A percentile compares a stretch with the other conserved stretches of the same genome.
phyloP scores from a whole-genome alignment of 164 flowering plant genomes.

The Berberis thunbergii region DNA sequence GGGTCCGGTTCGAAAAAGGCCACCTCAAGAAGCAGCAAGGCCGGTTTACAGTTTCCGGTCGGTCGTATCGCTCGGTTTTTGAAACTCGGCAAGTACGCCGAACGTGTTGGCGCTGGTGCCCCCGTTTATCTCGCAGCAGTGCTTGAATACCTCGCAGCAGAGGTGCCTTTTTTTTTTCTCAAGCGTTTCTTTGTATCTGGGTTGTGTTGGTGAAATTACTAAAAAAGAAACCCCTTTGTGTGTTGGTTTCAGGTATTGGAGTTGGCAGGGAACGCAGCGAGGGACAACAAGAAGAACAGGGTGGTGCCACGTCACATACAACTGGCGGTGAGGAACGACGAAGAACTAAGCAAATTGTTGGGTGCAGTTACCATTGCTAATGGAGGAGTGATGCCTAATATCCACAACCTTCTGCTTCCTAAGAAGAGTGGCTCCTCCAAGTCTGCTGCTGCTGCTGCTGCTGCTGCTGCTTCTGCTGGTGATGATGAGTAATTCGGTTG shows the following conservation, averaged over 20 bases:
- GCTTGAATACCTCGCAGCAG: conserved; percentile 70
- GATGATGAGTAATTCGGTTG: not conserved
- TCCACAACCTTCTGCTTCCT: conserved; percentile 70
- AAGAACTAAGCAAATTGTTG: conserved; percentile 74
- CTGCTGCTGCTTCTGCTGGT: not conserved
- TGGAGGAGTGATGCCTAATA: conserved; percentile 92
- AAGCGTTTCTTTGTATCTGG: not conserved
- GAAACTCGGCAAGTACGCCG: conserved; percentile 73
- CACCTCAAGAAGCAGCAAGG: conserved; percentile 51
- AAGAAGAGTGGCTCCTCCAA: conserved; percentile 35
- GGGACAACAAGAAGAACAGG: conserved; percentile 73
- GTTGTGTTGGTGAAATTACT: not conserved
- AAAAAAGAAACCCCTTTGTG: not conserved
- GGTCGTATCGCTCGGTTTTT: conserved; percentile 69
- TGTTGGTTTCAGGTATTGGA: conserved; percentile 35
- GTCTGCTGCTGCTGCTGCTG: too few relatives aligned
- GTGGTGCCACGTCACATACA: conserved; percentile 74
- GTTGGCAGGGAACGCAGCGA: conserved; percentile 65
- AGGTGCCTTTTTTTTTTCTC: conserved; percentile 25
- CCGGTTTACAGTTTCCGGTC: conserved; percentile 72
- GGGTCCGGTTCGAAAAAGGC: conserved; percentile 70
- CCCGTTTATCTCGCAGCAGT: conserved; percentile 77
- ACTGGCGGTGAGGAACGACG: conserved; percentile 77
- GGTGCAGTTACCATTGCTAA: conserved; percentile 85
- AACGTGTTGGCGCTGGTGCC: conserved; percentile 78